A percentile compares a stretch with the other conserved stretches of the same genome.
Conservation (phyloP, 768 basidiomycete genomes). For the Boletus barrowsii region DNA sequence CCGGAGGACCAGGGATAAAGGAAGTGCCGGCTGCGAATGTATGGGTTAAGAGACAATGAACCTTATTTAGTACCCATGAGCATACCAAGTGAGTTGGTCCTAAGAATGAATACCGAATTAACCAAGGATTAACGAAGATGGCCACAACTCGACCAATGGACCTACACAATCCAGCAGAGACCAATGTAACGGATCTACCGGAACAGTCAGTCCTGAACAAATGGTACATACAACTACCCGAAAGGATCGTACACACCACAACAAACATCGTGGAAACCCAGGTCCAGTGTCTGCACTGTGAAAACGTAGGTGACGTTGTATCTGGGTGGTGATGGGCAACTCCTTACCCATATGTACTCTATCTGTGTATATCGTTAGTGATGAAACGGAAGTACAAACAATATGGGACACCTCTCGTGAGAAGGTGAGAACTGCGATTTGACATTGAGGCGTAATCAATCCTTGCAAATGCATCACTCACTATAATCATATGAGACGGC, state of each 20-base stretch:
- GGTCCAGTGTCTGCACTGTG: background rate
- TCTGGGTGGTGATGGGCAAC: too few species aligned
- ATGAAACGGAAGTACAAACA: background rate
- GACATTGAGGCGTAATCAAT: too few species aligned
- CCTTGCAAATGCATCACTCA: too few species aligned
- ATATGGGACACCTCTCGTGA: background rate
- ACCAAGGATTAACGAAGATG: background rate
- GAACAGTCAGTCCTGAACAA: background rate
- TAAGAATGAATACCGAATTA: too few species aligned
- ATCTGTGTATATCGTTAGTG: background rate
- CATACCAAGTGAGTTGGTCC: background rate
- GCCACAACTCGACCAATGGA: too few species aligned
- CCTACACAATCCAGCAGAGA: background rate
- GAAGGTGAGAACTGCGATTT: too few species aligned
- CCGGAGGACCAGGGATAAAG: background rate
- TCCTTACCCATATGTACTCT: background rate
- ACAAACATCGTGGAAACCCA: background rate
- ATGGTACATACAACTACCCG: background rate
- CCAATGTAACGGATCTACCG: background rate
- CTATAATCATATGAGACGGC: too few species aligned
- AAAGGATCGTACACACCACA: background rate
- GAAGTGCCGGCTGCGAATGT: background rate
- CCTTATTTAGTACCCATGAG: background rate
- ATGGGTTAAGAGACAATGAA: background rate
- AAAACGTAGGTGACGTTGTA: background rate